These are phyloP conservation scores for Cryphonectria japonica DNA, from an alignment of 2,329 filamentous ascomycete genomes.

Conservation along the genomic window DNA sequence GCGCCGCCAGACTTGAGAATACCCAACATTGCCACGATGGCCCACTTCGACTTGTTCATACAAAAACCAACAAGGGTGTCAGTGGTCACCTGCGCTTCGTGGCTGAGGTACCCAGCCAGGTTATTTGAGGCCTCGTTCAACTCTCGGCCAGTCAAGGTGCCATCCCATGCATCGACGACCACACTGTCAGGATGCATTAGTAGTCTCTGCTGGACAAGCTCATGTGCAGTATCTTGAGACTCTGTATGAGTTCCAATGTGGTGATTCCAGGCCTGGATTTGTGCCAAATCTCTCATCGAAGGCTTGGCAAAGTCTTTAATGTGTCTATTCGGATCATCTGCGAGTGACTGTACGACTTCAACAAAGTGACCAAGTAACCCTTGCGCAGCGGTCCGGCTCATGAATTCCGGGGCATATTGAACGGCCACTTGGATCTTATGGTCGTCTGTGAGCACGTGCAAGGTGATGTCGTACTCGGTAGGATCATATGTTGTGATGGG, in stretches of 20 bases:
- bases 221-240: neutral
- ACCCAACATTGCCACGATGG: slow-evolving; percentile 30
- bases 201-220: neutral
- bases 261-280: neutral
- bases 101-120: slow-evolving; percentile 21
- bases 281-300: neutral
- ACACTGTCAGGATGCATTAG: neutral
- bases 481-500: slow-evolving; percentile 8
- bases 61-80: slow-evolving; percentile 29
- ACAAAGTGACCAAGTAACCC: neutral
- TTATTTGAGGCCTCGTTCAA: slow-evolving; percentile 17
- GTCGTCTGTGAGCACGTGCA: slow-evolving; percentile 14
- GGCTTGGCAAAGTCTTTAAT: neutral
- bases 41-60: slow-evolving; percentile 30
- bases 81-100: slow-evolving; percentile 14
- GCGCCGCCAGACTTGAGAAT: slow-evolving; percentile 34
- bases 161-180: slow-evolving; percentile 26
- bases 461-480: slow-evolving; percentile 13
- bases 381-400: neutral
- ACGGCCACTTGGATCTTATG: slow-evolving; percentile 5
- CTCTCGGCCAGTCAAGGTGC: slow-evolving; percentile 22
- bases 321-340: neutral
- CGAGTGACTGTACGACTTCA: neutral
- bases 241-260: neutral
- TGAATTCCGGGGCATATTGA: slow-evolving; percentile 7